Base-by-base conservation (phyloP, 805 yeast species). In the Kuraishia ogatae region DNA sequence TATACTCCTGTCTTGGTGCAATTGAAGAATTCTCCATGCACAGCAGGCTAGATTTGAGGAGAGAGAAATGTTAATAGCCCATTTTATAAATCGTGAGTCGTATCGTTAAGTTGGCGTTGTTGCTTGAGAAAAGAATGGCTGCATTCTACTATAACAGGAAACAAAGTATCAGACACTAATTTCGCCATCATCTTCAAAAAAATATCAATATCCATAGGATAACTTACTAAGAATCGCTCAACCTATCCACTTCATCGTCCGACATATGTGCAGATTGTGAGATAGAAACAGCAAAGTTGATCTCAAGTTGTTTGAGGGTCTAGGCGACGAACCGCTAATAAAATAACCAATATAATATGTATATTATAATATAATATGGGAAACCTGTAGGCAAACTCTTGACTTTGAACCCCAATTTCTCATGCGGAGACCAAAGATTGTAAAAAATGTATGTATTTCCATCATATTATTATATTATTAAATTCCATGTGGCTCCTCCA, bases 1-100 rank as follows among this genome's bases (percentile, higher is more conserved):
- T 60, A 19, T 49, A 23, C 19, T 49, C 51, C 15, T 47, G 50
- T 20, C 50, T 20, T n/a, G 50, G 50, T 19, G 49, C 49, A 22
- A 47, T 47, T 22, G 49, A 47, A 20, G 49, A 19, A 47, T 47
- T 47, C 49, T 47, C 49, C 24, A 20, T 47, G 49, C 49, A 47
- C 24, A 47, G 49, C 24, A 47, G 49, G 21, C 49, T 47, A 35
- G 6, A 11, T 5, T 35, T 15, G 17, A 35, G 15, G 43, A 15
- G n/a, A 15, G 43, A 15, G 13, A 35, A 35, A 13, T 35, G 43
- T 35, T 35, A 35, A 35, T 35, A 35, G 13, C n/a, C 43, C 43
- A 35, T 35, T 35, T 35, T 35, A 35, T 35, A 35, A 35, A 15
- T 13, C 43, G 43, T 11, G 43, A 35, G n/a, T 35, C 43, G 2